Evolutionary conservation across 2,329 filamentous ascomycete species (phyloP).

Genomic region (Epichloe bromicola): DNA sequence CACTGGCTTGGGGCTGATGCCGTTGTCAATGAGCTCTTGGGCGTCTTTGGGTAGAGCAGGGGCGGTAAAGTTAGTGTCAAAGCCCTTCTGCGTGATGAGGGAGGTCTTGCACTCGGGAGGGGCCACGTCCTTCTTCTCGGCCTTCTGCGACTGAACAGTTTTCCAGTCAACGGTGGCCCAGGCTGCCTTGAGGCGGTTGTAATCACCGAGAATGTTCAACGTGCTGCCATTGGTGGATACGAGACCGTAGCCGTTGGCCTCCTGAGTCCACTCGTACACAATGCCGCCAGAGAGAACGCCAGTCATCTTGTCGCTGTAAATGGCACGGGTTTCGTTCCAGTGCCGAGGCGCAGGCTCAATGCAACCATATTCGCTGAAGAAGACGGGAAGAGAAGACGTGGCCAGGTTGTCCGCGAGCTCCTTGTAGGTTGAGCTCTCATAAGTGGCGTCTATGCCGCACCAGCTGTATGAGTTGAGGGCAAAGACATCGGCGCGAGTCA

Average conservation of each 20-base stretch:
- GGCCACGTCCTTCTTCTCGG: conserved; percentile 33
- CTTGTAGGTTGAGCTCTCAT: conserved; percentile 48
- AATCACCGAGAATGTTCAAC: conserved; percentile 49
- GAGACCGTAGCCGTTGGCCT: conserved; percentile 52
- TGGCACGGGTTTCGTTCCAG: conserved; percentile 62
- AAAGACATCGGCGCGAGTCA: conserved; percentile 60
- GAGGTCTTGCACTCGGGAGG: conserved; percentile 50
- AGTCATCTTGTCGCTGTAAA: conserved; percentile 61
- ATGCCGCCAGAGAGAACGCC: conserved; percentile 59
- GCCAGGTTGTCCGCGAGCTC: conserved; percentile 52
- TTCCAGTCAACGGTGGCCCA: conserved; percentile 63
- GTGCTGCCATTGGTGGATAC: conserved; percentile 47
- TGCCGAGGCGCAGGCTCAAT: conserved; percentile 57
- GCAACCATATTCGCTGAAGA: conserved; percentile 76
- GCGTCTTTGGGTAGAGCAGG: conserved; percentile 55
- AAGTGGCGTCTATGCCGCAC: conserved; percentile 49
- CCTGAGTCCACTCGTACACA: conserved; percentile 70
- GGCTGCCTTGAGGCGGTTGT: conserved; percentile 60
- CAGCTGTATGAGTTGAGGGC: conserved; percentile 64
- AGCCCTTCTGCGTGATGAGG: conserved; percentile 55
- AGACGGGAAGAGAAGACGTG: conserved; percentile 56
- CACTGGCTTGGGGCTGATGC: conserved; percentile 49
- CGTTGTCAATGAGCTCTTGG: conserved; percentile 61
- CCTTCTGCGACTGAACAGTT: conserved; percentile 49
- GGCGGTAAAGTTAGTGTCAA: conserved; percentile 69